A percentile compares a stretch with the other conserved stretches of the same genome.
phyloP scores from a whole-genome alignment of 108 stramenopile species.

The Skeletonema tropicum region DNA sequence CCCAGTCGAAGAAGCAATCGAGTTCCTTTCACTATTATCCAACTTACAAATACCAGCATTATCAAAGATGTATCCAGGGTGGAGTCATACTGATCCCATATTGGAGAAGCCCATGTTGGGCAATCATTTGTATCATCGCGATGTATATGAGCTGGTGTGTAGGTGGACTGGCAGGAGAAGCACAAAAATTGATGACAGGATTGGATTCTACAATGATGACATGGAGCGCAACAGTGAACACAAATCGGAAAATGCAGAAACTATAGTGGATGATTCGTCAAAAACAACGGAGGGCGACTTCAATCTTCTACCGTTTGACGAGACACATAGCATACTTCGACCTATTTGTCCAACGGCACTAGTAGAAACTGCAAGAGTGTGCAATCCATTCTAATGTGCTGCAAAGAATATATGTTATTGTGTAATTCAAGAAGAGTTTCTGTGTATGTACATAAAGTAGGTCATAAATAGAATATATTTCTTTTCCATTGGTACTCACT shows the following conservation, averaged over 20 bases:
- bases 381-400: constrained; percentile 28
- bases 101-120: constrained; percentile 66
- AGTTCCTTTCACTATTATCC: constrained; percentile 38
- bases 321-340: constrained; percentile 23
- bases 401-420: not conserved
- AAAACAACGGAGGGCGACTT: not conserved
- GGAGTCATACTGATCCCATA: constrained; percentile 76
- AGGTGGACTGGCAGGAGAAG: constrained; percentile 36
- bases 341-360: constrained; percentile 32
- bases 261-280: not conserved
- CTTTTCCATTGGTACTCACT: not conserved
- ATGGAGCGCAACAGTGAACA: not conserved
- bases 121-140: constrained; percentile 67
- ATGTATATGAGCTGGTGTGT: constrained; percentile 54
- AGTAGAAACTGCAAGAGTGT: constrained; percentile 34
- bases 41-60: constrained; percentile 20
- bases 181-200: not conserved
- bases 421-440: not conserved
- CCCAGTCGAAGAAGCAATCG: constrained; percentile 46
- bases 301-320: constrained; percentile 20
- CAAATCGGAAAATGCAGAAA: not conserved
- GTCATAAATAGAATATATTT: not conserved
- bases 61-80: constrained; percentile 51
- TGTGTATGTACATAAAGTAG: not conserved
- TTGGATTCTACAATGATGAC: not conserved